Evolutionary conservation across 495 filamentous ascomycete genomes (phyloP), one percentile per base, ranked within the genome.

Genomic region (Durotheca rogersii): DNA sequence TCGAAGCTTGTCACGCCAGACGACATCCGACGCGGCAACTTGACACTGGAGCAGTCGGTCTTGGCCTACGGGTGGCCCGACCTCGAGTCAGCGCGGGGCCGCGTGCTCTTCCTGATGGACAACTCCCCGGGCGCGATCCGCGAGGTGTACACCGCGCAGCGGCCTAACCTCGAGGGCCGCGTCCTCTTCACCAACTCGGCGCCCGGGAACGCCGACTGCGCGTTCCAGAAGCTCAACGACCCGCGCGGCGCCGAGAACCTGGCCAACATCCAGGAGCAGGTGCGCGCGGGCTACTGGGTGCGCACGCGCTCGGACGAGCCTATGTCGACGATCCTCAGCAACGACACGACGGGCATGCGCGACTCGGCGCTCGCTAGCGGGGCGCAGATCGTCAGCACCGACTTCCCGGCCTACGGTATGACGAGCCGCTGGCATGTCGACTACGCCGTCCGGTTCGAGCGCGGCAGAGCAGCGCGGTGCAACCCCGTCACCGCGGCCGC

Each of bases 201-300:
- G 17, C 58, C 62, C 29, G 64, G 61, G 27, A 19, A 27, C 7
- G 16, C 44, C 1, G 64, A 65, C 32, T 53, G 50, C 39, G 61
- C 64, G 12, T 61, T 67, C 39, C 56, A 62, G 47, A 66, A 66
- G 41, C 56, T 53, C 21, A 66, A 66, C 41, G 51, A 60, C 30
- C 61, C 61, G 7, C 15, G 21, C 39, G 51, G 42, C 17, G 61
- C 50, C 0, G 17, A 19, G 1, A 51, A 56, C 29, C 35, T 61
- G 19, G 43, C 41, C 1, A 51, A 56, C 14, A 67, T 67, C 42
- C 61, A 64, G 38, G 20, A 34, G 2, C 56, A 62, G 38, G 64
- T 67, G 23, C 44, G 50, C n/a, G 60, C 60, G 16, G 55, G 58
- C 10, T 67, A 67, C 55, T 64, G 62, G 51, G 61, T 67, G 36